Evolutionary conservation across 768 basidiomycete genomes (phyloP).

Genomic region (Sarcomyxa edulis): DNA sequence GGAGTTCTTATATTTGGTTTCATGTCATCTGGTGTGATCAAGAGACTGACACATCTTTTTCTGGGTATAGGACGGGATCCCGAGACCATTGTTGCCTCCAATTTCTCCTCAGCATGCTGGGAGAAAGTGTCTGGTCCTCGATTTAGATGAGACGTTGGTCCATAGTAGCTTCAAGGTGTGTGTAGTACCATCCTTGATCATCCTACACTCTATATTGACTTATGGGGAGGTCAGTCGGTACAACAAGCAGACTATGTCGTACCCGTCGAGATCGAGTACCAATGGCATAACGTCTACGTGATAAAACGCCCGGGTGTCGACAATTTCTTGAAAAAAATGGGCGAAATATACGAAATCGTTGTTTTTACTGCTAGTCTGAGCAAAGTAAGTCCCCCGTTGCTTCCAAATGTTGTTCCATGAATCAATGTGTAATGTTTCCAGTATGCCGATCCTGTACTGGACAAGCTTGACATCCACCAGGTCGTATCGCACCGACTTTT

Average conservation of each 20-base stretch:
- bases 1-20: neutral
- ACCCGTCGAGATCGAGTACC: slow-evolving; percentile 97
- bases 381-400: slow-evolving; percentile 61
- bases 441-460: slow-evolving; percentile 98
- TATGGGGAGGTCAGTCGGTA: slow-evolving; percentile 87
- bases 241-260: slow-evolving; percentile 96
- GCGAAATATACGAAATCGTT: slow-evolving; percentile 96
- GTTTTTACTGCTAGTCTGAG: slow-evolving; percentile 97
- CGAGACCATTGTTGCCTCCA: slow-evolving; percentile 61
- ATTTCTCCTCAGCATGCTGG: slow-evolving; percentile 60
- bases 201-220: too few relatives aligned
- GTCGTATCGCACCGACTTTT: slow-evolving; percentile 94
- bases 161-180: slow-evolving; percentile 84
- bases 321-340: slow-evolving; percentile 96
- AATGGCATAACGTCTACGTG: slow-evolving; percentile 98
- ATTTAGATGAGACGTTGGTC: slow-evolving; percentile 84
- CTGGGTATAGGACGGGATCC: neutral
- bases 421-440: slow-evolving; percentile 22
- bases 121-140: slow-evolving; percentile 79
- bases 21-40: too few relatives aligned
- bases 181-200: neutral
- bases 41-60: too few relatives aligned
- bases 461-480: slow-evolving; percentile 90
- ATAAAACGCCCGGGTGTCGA: slow-evolving; percentile 99
- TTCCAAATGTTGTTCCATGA: neutral